Conservation (phyloP, 345 rosid genomes). For the Clausena lansium region DNA sequence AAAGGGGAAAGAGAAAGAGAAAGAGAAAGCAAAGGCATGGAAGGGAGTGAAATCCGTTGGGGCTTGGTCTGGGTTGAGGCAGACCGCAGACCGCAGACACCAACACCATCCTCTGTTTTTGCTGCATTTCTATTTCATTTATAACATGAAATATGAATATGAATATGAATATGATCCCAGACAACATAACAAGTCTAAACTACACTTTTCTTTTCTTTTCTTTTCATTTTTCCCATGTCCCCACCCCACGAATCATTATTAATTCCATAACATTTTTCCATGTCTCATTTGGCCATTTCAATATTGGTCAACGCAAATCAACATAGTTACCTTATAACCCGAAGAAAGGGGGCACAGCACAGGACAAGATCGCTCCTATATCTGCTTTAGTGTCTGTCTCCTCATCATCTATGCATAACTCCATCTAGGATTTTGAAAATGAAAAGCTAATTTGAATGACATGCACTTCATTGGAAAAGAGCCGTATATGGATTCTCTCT, state of each 20-base stretch:
- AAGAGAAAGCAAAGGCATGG: slow-evolving; percentile 1
- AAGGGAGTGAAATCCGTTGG: slow-evolving; percentile 13
- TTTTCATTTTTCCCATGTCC: not conserved
- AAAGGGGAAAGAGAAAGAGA: not conserved
- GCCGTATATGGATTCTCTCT: too few relatives aligned
- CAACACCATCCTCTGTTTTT: not conserved
- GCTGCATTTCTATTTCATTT: not conserved
- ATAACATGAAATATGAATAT: not conserved
- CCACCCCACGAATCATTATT: slow-evolving; percentile 1
- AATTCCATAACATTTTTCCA: not conserved
- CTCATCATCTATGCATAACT: not conserved
- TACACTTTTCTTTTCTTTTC: not conserved
- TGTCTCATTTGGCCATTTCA: not conserved
- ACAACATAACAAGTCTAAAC: slow-evolving; percentile 3
- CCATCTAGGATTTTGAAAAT: not conserved
- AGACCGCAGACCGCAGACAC: slow-evolving; percentile 22
- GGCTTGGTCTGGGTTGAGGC: slow-evolving; percentile 17
- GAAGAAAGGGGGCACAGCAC: not conserved
- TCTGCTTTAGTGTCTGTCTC: not conserved
- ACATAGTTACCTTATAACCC: not conserved
- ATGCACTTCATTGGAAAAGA: not conserved
- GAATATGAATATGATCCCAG: not conserved
- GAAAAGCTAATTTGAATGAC: not conserved
- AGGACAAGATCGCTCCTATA: not conserved
- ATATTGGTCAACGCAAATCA: not conserved